Evolutionary conservation across 1,284 basidiomycete species (phyloP).

Genomic region (Anthracocystis setariae): DNA sequence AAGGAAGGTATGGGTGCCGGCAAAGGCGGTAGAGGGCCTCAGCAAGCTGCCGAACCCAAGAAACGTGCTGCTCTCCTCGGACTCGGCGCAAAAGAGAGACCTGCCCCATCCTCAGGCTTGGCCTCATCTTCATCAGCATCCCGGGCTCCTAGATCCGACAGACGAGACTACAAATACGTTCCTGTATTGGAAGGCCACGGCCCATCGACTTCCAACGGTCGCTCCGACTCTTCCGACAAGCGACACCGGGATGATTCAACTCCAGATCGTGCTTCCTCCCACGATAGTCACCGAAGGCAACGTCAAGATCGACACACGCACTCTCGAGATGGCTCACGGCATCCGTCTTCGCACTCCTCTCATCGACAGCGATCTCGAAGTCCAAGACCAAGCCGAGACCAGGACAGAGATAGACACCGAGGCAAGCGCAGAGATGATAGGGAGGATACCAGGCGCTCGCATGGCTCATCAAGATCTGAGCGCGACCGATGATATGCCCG

Average conservation of each 20-base stretch:
- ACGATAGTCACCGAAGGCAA: constrained; percentile 26
- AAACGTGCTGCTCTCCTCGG: constrained; percentile 60
- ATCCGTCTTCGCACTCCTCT: constrained; percentile 16
- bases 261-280: constrained; percentile 17
- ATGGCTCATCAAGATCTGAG: constrained; percentile 27
- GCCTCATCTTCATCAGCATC: constrained; percentile 65
- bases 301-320: constrained; percentile 48
- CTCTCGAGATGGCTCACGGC: constrained; percentile 20
- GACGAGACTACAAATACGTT: constrained; percentile 77
- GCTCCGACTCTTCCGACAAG: not conserved
- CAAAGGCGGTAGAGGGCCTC: constrained; percentile 56
- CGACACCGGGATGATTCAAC: constrained; percentile 23
- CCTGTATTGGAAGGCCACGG: constrained; percentile 77
- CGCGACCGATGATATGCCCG: constrained; percentile 45
- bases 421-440: constrained; percentile 21
- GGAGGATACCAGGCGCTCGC: constrained; percentile 11
- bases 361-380: constrained; percentile 24
- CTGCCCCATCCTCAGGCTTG: constrained; percentile 7
- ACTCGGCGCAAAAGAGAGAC: constrained; percentile 62
- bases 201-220: constrained; percentile 7
- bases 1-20: constrained; percentile 79
- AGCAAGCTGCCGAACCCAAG: constrained; percentile 56
- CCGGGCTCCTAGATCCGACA: constrained; percentile 68
- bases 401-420: constrained; percentile 40
- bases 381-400: constrained; percentile 15